These are phyloP conservation scores for Sporothrix dimorphospora DNA, from an alignment of 2,329 filamentous ascomycete species.

Conservation along the genomic window DNA sequence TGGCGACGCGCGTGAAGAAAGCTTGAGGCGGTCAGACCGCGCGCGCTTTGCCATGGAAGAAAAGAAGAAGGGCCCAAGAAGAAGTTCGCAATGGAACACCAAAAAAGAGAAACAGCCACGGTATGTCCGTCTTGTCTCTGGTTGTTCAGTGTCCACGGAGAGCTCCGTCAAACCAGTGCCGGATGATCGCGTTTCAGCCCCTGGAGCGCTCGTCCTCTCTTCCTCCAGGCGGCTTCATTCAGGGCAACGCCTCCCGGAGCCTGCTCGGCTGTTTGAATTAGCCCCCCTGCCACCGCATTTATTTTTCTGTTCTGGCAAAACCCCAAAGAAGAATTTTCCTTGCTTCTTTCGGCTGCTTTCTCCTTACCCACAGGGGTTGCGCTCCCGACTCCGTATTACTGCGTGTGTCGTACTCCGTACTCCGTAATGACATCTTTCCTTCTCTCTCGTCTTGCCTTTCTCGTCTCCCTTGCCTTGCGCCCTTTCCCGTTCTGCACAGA, in stretches of 20 bases:
- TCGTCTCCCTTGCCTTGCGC: neutral
- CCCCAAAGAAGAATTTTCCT: slow-evolving; percentile 1
- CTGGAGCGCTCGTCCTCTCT: neutral
- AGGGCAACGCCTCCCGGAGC: neutral
- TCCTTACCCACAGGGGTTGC: slow-evolving; percentile 9
- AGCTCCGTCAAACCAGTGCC: neutral
- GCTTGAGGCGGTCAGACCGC: neutral
- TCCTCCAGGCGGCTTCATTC: neutral
- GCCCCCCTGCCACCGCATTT: slow-evolving; percentile 25
- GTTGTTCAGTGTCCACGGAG: neutral
- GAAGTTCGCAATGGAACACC: neutral
- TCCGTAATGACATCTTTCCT: neutral
- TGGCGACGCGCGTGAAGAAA: neutral
- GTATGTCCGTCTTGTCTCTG: neutral
- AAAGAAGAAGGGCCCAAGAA: neutral
- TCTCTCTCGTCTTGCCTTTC: neutral
- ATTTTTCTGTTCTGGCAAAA: slow-evolving; percentile 5
- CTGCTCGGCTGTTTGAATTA: slow-evolving; percentile 13
- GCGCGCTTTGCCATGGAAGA: neutral
- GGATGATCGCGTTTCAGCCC: slow-evolving; percentile 26
- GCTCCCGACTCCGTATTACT: neutral
- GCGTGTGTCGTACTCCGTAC: neutral
- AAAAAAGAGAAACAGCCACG: neutral
- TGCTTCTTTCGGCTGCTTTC: neutral
- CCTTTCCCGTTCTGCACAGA: slow-evolving; percentile 16